Percentiles rank a stretch among this genome's conserved stretches.
phyloP scores from a whole-genome alignment of 2,329 filamentous ascomycete species.

The Xylariaceae sp. region DNA sequence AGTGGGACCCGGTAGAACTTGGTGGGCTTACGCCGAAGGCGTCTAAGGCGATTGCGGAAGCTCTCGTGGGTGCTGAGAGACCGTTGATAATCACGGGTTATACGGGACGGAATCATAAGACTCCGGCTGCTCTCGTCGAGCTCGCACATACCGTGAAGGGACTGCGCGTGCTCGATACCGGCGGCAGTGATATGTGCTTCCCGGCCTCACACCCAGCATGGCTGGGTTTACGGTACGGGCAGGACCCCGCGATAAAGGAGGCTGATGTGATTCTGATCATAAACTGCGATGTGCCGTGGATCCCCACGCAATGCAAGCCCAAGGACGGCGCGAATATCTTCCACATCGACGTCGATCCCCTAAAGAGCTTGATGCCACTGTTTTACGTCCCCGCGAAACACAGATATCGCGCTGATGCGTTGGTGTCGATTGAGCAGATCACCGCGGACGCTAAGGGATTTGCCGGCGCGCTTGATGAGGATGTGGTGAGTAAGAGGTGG shows the following conservation, averaged over 20 bases:
- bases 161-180: slow-evolving; percentile 69
- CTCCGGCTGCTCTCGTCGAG: slow-evolving; percentile 59
- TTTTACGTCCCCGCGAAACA: slow-evolving; percentile 65
- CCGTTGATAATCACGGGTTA: slow-evolving; percentile 71
- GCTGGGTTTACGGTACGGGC: slow-evolving; percentile 69
- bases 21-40: slow-evolving; percentile 53
- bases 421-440: slow-evolving; percentile 65
- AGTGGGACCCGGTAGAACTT: slow-evolving; percentile 69
- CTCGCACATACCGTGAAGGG: slow-evolving; percentile 66
- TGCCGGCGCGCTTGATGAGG: slow-evolving; percentile 36
- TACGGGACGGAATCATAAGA: slow-evolving; percentile 62
- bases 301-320: slow-evolving; percentile 68
- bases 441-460: slow-evolving; percentile 46
- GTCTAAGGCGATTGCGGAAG: slow-evolving; percentile 56
- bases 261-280: slow-evolving; percentile 83
- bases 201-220: slow-evolving; percentile 65
- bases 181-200: slow-evolving; percentile 78
- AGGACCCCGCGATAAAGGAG: slow-evolving; percentile 66
- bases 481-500: slow-evolving; percentile 42
- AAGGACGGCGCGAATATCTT: slow-evolving; percentile 50
- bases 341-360: slow-evolving; percentile 62
- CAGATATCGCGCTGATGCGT: slow-evolving; percentile 63
- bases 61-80: slow-evolving; percentile 59
- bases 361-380: slow-evolving; percentile 69
- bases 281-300: slow-evolving; percentile 92